A percentile compares a stretch with the other conserved stretches of the same genome.
These are phyloP conservation scores for Sclerotinia subarctica DNA, from an alignment of 2,329 filamentous ascomycete species.

Conservation along the genomic window DNA sequence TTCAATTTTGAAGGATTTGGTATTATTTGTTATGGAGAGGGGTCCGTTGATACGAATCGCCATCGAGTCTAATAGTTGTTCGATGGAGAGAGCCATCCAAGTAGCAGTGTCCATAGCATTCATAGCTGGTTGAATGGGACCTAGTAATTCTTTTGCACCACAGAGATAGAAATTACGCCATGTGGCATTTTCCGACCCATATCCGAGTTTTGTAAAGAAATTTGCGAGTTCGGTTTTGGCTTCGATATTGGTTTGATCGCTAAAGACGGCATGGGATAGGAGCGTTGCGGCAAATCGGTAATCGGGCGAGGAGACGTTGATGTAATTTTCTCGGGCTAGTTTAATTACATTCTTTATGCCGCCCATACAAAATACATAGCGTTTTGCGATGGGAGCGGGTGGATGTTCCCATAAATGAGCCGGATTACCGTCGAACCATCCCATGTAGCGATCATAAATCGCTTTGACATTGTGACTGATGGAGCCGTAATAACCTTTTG, in stretches of 20 bases:
- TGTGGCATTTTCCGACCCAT: constrained; percentile 42
- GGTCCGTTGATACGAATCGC: background rate
- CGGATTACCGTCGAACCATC: constrained; percentile 38
- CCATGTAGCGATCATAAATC: constrained; percentile 39
- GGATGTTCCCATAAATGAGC: constrained; percentile 39
- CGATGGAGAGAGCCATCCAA: background rate
- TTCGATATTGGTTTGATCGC: background rate
- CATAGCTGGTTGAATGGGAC: background rate
- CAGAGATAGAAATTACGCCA: constrained; percentile 44
- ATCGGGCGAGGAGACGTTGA: constrained; percentile 36
- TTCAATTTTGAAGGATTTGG: background rate
- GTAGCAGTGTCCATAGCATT: background rate
- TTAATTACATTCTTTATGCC: constrained; percentile 37
- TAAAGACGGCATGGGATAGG: constrained; percentile 39
- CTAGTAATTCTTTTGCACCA: background rate
- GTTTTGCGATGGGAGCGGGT: constrained; percentile 37
- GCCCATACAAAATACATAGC: constrained; percentile 41
- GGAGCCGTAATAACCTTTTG: constrained; percentile 41
- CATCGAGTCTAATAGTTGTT: background rate
- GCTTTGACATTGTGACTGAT: constrained; percentile 43
- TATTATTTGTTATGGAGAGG: background rate
- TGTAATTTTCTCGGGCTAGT: constrained; percentile 36
- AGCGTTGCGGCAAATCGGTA: constrained; percentile 42
- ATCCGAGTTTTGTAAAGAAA: constrained; percentile 40
- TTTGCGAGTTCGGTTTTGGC: constrained; percentile 29